Base-by-base conservation (phyloP, 495 filamentous ascomycete species). In the Hypoxylon perforatum region DNA sequence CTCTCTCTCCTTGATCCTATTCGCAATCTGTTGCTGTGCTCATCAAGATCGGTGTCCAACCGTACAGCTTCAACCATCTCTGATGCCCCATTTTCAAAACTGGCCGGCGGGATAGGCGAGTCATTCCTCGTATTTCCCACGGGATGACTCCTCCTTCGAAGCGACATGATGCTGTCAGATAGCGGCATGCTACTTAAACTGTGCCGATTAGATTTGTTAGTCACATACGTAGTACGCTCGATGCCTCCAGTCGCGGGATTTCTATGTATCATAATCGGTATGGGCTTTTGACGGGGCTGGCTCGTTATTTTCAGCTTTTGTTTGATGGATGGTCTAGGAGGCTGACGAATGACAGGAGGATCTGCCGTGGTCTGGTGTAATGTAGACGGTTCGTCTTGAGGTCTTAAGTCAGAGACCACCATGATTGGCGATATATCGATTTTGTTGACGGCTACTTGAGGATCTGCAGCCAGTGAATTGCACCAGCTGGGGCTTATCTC, bases 161-260 rank as follows among this genome's bases (percentile, higher is more conserved):
- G 22, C 0, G 45, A 61, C 7, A 15, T 19, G 8, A 25, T 47
- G 17, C 57, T 63, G 2, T 63, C 63, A 0, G 71, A 71, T 15
- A 61, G 28, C 2, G 71, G 64, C 25, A 72, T 66, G 45, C 38
- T 66, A 12, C 61, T 61, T n/a, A 70, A 51, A 53, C 59, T 70
- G 12, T 69, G 63, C 4, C 70, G 62, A 21, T 63, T 72, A 8
- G 42, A 22, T 55, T 61, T 63, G 9, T 39, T 22, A 12, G 41
- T 49, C 9, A 48, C 22, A 0, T 54, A 52, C 21, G 38, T 33
- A 39, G 39, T 54, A 25, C 69, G 68, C 41, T 71, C 65, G 48
- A 63, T 58, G 28, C 57, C 61, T 8, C 71, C 58, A 0, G 65
- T 69, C 4, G 35, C 18, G 18, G 61, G 61, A 23, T 63, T 71